Evolutionary conservation across 176 grass and related monocot genomes (phyloP).

Genomic region (Oryza meyeriana): DNA sequence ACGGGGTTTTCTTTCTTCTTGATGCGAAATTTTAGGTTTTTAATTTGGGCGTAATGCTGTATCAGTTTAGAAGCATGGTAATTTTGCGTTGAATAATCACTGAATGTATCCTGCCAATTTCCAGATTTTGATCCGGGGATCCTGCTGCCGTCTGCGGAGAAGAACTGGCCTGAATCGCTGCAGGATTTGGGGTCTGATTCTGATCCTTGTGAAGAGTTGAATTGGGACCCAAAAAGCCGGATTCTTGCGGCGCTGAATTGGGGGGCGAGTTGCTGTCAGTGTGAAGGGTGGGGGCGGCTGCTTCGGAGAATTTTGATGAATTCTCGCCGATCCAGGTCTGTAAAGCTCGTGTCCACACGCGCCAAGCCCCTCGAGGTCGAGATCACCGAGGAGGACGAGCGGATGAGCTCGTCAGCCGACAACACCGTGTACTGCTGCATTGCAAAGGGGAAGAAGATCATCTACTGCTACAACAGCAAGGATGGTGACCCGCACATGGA

Average conservation of each 20-base stretch:
- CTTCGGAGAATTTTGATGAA: conserved; percentile 64
- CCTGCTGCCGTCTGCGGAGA: not conserved
- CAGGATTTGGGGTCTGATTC: not conserved
- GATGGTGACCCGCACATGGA: conserved; percentile 51
- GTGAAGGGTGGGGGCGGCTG: not conserved
- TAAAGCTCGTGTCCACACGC: conserved; percentile 62
- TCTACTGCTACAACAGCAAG: conserved; percentile 70
- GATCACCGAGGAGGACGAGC: conserved; percentile 43
- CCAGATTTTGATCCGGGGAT: conserved; percentile 31
- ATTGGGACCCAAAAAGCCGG: not conserved
- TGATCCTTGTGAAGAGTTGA: not conserved
- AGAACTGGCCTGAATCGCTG: not conserved
- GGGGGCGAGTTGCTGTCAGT: not conserved
- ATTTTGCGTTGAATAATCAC: not conserved
- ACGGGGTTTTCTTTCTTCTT: not conserved
- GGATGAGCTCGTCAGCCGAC: conserved; percentile 63
- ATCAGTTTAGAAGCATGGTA: not conserved
- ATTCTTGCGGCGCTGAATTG: not conserved
- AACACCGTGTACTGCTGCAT: conserved; percentile 96
- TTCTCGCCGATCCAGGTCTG: conserved; percentile 71
- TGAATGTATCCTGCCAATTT: not conserved
- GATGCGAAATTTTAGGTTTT: not conserved
- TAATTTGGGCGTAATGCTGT: not conserved
- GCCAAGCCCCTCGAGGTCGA: conserved; percentile 65
- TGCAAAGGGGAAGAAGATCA: conserved; percentile 52